Evolutionary conservation across 306 rosid species (phyloP), one percentile per base, ranked within the genome.

Genomic region (Carpinus viminea): DNA sequence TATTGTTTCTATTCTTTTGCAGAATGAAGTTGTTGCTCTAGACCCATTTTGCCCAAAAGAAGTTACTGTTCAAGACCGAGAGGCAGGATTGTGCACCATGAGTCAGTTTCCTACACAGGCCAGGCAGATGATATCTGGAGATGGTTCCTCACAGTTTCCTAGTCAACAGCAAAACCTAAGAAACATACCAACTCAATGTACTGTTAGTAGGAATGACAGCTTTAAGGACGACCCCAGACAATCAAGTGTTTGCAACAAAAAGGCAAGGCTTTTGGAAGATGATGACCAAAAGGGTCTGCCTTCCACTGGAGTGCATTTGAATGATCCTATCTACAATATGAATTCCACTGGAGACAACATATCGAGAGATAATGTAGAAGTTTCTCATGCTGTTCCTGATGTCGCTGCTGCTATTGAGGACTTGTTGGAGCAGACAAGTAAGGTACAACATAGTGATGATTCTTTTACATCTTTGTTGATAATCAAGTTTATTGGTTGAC

Each of bases 381-480:
- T 80, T 65, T 75, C 87, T 61, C 82, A 59, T 65, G 83, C 81
- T 71, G 96, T 85, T 85, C 99, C 99, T 59, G 98, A 95, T 90
- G 98, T 95, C 20, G 98, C 99, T 80, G 85, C 98, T 54, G 99
- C 98, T 52, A 91, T 95, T 84, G 98, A 95, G 83, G 97, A 91
- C 90, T 88, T 95, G 83, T 78, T 95, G 85, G 98, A 91, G 92
- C 91, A 95, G 86, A 95, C 98, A 56, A 94, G 90, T 62, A 91
- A 92, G 98, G 98, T 95, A 87, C 78, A 79, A 66, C 70, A 15
- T 75, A 72, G 83, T 78, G 71, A 72, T 82, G 31, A 74, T 77
- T 60, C 41, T 75, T 76, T 72, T 80, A 61, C 72, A 55, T 72
- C 70, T 59, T 80, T 50, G 68, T 34, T 76, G 46, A 47, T 69